A percentile compares a stretch with the other conserved stretches of the same genome.
Conservation (phyloP, 2,329 filamentous ascomycete genomes). For the Calcarisporium arbuscula region DNA sequence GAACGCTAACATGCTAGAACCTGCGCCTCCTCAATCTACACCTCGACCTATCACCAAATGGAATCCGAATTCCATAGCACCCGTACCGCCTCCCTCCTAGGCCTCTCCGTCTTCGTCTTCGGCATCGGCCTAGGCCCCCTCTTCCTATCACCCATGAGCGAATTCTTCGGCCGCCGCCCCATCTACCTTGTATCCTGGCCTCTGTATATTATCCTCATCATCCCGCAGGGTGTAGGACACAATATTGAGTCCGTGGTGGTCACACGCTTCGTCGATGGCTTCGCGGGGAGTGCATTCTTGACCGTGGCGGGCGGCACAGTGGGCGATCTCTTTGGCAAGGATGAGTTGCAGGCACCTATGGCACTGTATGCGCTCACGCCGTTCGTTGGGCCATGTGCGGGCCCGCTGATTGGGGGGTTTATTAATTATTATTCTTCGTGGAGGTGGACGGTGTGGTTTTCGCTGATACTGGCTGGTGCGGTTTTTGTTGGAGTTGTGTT, state of each 20-base stretch:
- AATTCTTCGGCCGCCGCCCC: slow-evolving; percentile 76
- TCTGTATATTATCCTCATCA: slow-evolving; percentile 71
- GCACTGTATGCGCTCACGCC: slow-evolving; percentile 66
- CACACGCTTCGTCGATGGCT: slow-evolving; percentile 68
- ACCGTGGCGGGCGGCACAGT: slow-evolving; percentile 80
- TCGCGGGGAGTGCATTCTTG: slow-evolving; percentile 62
- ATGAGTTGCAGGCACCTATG: slow-evolving; percentile 74
- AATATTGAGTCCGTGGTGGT: slow-evolving; percentile 80
- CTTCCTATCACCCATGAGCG: slow-evolving; percentile 57
- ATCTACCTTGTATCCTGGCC: slow-evolving; percentile 73
- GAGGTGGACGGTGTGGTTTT: slow-evolving; percentile 79
- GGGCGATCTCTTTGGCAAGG: slow-evolving; percentile 66
- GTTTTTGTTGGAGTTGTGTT: slow-evolving; percentile 59
- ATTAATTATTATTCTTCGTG: slow-evolving; percentile 71
- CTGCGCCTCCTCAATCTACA: slow-evolving; percentile 83
- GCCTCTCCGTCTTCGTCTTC: slow-evolving; percentile 75
- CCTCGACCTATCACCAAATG: slow-evolving; percentile 72
- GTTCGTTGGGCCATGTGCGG: slow-evolving; percentile 55
- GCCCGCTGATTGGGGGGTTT: slow-evolving; percentile 66
- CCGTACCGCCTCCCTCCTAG: slow-evolving; percentile 68
- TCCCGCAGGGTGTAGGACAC: slow-evolving; percentile 73
- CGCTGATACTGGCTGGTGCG: slow-evolving; percentile 73
- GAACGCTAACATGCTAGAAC: no score
- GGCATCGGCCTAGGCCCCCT: slow-evolving; percentile 62
- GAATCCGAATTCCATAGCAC: slow-evolving; percentile 67